Evolutionary conservation across 495 filamentous ascomycete genomes (phyloP), one percentile per base, ranked within the genome.

Genomic region (Astrothelium macrocarpum): DNA sequence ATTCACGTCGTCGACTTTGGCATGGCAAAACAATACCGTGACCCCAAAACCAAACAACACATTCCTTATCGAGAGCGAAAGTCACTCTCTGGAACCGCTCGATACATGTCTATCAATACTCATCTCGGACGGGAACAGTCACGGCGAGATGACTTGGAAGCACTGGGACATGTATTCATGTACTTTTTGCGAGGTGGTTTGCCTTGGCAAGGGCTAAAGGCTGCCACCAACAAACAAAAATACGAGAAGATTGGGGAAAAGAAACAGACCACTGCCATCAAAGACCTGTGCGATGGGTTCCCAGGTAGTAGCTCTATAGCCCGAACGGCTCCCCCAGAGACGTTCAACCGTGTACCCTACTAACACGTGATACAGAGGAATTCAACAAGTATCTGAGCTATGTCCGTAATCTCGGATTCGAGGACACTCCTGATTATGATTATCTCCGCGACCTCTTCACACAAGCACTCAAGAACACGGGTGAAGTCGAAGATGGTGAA

Each of bases 241-340:
- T 99, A 99, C 69, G 94, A 99, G 78, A 97, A 97, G 80, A 99
- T 99, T 76, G 94, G 94, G 32, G 95, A 99, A 78, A 97, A 97
- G 88, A 99, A 99, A 79, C 94, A 97, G 78, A 96, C 93, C 0
- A 97, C 94, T 28, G 82, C 84, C 0, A 93, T 99, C 81, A 95
- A 96, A 76, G 95, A 99, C 70, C 85, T 99, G 2, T 97, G 94
- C 71, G 92, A 97, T 64, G 88, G 90, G 59, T 97, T 93, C 78
- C 94, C 94, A 69, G 86, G 86, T 89, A 81, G 14, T 69, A 59
- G 34, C 61, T 29, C 2, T 1, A 26, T 59, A n/a, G 25, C 49
- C 49, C 25, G n/a, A 29, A 29, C 23, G 49, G 49, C 49, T 29
- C 49, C n/a, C 49, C 49, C 49, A 26, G 25, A 56, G 23, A 56